Conservation (phyloP, 768 basidiomycete species). For the Thelephora ganbajun region DNA sequence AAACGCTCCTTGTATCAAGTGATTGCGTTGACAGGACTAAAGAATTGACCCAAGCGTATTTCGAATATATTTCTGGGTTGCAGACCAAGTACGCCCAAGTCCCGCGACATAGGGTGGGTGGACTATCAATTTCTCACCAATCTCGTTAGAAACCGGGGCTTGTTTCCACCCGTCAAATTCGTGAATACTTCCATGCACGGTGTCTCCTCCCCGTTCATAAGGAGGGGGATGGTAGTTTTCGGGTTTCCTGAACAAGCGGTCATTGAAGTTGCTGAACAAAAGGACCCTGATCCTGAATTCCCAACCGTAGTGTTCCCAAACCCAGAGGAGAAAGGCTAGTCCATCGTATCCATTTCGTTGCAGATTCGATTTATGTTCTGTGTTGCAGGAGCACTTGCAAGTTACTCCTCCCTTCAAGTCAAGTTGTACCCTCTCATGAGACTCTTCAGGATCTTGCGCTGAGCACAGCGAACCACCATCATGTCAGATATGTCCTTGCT, state of each 20-base stretch:
- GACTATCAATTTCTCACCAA: no score
- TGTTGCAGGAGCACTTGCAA: slow-evolving; percentile 33
- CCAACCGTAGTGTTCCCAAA: slow-evolving; percentile 79
- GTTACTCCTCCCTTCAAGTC: slow-evolving; percentile 4
- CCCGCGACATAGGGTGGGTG: no score
- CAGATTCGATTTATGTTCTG: not conserved
- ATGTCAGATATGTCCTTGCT: slow-evolving; percentile 57
- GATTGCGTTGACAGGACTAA: slow-evolving; percentile 43
- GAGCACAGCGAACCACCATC: slow-evolving; percentile 36
- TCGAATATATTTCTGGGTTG: slow-evolving; percentile 25
- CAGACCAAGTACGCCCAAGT: not conserved
- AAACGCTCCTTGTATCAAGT: slow-evolving; percentile 3
- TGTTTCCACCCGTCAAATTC: slow-evolving; percentile 32
- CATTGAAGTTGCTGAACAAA: slow-evolving; percentile 41
- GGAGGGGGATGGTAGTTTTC: slow-evolving; percentile 39
- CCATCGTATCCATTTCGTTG: not conserved
- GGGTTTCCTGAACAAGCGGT: slow-evolving; percentile 47
- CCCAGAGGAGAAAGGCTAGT: slow-evolving; percentile 75
- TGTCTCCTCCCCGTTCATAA: slow-evolving; percentile 57
- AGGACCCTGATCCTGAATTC: slow-evolving; percentile 70
- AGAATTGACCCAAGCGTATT: slow-evolving; percentile 46
- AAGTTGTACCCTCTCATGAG: slow-evolving; percentile 1
- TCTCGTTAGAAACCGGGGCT: no score
- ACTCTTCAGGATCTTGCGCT: slow-evolving; percentile 53
- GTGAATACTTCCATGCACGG: slow-evolving; percentile 90